Evolutionary conservation across 192 early-diverging fungal species (phyloP).

Genomic region (Anaeromyces robustus): DNA sequence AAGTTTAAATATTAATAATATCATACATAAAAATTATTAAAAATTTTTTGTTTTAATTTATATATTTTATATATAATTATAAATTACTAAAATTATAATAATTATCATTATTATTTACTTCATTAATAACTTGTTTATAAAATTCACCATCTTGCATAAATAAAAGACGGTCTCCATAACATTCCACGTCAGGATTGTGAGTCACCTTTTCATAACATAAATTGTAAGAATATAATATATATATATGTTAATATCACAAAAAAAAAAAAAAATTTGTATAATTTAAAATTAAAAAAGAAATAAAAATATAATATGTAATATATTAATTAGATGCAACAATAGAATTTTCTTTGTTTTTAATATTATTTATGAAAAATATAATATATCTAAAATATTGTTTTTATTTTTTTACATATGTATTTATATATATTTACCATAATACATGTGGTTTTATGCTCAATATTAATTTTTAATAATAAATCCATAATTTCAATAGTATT

Average conservation of each 20-base stretch:
- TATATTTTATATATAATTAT: no score
- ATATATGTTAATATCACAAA: not conserved
- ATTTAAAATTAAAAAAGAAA: no score
- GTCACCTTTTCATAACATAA: constrained; percentile 9
- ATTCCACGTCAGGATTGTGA: constrained; percentile 18
- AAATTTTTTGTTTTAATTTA: not conserved
- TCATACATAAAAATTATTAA: not conserved
- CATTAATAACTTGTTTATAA: constrained; percentile 13
- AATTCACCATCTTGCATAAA: constrained; percentile 15
- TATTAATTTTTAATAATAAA: constrained; percentile 12
- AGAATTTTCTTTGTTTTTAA: no score
- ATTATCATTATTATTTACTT: constrained; percentile 1
- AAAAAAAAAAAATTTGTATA: no score
- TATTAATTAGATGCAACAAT: no score
- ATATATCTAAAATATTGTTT: no score
- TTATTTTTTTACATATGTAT: no score
- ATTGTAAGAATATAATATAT: no score
- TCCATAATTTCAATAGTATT: constrained; percentile 20
- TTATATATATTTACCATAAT: constrained; percentile 7
- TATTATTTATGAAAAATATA: no score
- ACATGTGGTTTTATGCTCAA: constrained; percentile 9
- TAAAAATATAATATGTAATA: not conserved
- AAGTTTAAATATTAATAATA: no score
- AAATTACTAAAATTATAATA: not conserved
- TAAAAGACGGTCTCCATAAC: constrained; percentile 14